Conservation (phyloP, 1,139 yeast species). For the Candida frijolesensis region DNA sequence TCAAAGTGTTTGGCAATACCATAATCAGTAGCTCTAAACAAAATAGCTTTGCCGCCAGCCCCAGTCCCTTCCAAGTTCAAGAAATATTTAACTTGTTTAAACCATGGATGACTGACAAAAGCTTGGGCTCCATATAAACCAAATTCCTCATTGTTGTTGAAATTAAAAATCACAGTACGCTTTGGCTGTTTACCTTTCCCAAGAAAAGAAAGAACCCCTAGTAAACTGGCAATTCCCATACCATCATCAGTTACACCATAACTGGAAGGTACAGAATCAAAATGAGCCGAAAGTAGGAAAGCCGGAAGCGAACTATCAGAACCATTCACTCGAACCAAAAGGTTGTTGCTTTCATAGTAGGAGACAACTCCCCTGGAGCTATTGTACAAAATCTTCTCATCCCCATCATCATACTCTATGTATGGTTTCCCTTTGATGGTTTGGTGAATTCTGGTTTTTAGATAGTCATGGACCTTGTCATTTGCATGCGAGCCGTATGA, state of each 20-base stretch:
- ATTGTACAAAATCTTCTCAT: slow-evolving; percentile 28
- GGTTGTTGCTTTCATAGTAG: slow-evolving; percentile 80
- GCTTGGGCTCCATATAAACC: slow-evolving; percentile 84
- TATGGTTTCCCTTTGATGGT: slow-evolving; percentile 31
- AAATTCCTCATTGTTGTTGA: slow-evolving; percentile 90
- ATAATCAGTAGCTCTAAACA: slow-evolving; percentile 82
- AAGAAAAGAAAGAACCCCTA: slow-evolving; percentile 65
- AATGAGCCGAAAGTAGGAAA: slow-evolving; percentile 80
- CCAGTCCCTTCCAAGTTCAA: slow-evolving; percentile 96
- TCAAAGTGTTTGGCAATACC: slow-evolving; percentile 53
- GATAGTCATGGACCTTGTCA: slow-evolving; percentile 72
- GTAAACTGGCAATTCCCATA: slow-evolving; percentile 81
- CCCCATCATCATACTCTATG: slow-evolving; percentile 54
- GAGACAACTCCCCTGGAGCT: slow-evolving; percentile 40
- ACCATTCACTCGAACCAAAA: slow-evolving; percentile 74
- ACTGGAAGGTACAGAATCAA: slow-evolving; percentile 85
- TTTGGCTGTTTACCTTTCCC: slow-evolving; percentile 54
- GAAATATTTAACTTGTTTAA: slow-evolving; percentile 60
- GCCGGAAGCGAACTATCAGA: slow-evolving; percentile 59
- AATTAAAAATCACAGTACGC: slow-evolving; percentile 77
- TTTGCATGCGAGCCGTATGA: slow-evolving; percentile 79
- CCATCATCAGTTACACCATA: slow-evolving; percentile 94
- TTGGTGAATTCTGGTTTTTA: slow-evolving; percentile 45
- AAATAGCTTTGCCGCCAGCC: slow-evolving; percentile 84
- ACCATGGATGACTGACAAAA: slow-evolving; percentile 78